Evolutionary conservation across 805 yeast genomes (phyloP), one percentile per base, ranked within the genome.

Genomic region (Candida tibetensis): DNA sequence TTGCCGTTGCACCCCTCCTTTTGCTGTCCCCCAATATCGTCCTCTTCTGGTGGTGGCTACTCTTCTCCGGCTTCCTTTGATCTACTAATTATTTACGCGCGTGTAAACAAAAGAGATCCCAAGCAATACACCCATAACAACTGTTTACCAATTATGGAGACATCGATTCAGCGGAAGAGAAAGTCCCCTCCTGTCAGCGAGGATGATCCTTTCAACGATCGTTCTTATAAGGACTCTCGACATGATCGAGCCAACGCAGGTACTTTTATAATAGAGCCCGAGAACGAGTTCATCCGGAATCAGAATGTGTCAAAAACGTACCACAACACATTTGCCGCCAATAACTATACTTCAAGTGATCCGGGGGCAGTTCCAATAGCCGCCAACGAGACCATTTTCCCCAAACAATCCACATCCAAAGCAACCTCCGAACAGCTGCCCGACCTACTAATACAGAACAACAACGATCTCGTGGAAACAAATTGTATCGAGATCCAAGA

Each of bases 161-260:
- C 25, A 5, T 7, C 30, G 16, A 28, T 28, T 4, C 18, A 12
- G 8, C 22, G 21, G 26, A 22, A 28, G 16, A 32, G 37, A 28
- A 37, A 27, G 21, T 14, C 35, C 8, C 31, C 36, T 17, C 30
- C 34, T 12, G 22, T 22, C n/a, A 37, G 35, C 55, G 53, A 46
- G 12, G 62, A 57, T 28, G 60, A 60, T 37, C 66, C 66, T 4
- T 61, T 60, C 42, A 49, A 53, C 32, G 66, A 60, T 34, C 15
- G 38, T 21, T 10, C 25, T 21, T 10, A 7, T 10, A 21, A 21
- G 10, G 25, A 21, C 25, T 21, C 10, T 8, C n/a, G 30, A 6
- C 30, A 6, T 14, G 30, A 14, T 6, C 6, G 30, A 27, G 7
- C 30, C 30, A n/a, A n/a, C n/a, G 16, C 30, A 8, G 30, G 30